Base-by-base conservation (phyloP, 495 filamentous ascomycete genomes). In the Wilcoxina mikolae region DNA sequence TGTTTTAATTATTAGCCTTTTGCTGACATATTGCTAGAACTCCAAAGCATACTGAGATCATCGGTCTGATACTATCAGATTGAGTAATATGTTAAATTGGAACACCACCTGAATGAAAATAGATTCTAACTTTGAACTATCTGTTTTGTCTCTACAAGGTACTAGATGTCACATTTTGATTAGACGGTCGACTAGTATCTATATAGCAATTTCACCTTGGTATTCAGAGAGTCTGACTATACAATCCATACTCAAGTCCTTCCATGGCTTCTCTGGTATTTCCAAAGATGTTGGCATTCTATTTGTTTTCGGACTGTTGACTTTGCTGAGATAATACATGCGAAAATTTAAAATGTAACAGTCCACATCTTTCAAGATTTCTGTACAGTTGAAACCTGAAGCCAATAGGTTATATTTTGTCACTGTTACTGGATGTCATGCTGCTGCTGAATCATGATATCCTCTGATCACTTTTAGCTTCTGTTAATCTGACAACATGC, bases 201-300 rank as follows among this genome's bases (percentile, higher is more conserved):
- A 31, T 1, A 69, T 58, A 2, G 54, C 45, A 27, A 64, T 51
- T 18, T 53, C 58, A 0, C 58, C 60, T 0, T 57, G 20, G 1
- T 17, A 53, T 1, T 17, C 15, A 7, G 55, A 58, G 17, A 59
- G 35, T 10, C 50, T 42, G 4, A 55, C 61, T 17, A 68, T 54
- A 27, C 68, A 67, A 41, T 69, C 59, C 39, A 68, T 65, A 0
- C 23, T 58, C 12, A 69, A 31, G 38, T 67, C 39, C 28, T 54
- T 4, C 64, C 58, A 69, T 1, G 41, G 51, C 1, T 33, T 2
- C 11, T 63, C 0, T 0, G 60, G 61, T 0, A 65, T 47, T 2
- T 51, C n/a, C 49, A 1, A 68, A 31, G 59, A 59, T 4, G 31
- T 23, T 0, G 68, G 49, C 0, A 64, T 20, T 20, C 64, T 65